These are phyloP conservation scores for Acrocalymma vagum DNA, from an alignment of 2,329 filamentous ascomycete species.

Conservation along the genomic window DNA sequence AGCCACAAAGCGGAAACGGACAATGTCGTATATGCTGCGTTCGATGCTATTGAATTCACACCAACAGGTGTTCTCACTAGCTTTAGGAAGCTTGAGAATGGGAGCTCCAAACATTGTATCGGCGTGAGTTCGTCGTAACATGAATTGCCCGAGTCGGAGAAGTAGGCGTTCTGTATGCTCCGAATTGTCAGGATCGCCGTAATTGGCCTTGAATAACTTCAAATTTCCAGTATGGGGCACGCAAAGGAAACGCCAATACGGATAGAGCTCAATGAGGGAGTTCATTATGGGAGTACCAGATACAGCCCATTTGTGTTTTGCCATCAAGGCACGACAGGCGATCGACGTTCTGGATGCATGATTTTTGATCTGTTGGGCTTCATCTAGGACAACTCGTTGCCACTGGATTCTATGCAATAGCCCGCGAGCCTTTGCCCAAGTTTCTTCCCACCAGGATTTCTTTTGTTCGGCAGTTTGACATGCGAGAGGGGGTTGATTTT, in stretches of 20 bases:
- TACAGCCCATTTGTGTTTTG: conserved; percentile 52
- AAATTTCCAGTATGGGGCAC: conserved; percentile 52
- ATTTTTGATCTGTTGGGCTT: conserved; percentile 66
- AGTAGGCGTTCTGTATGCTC: conserved; percentile 46
- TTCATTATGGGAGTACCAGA: conserved; percentile 55
- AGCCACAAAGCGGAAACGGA: conserved; percentile 53
- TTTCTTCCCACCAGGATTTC: conserved; percentile 47
- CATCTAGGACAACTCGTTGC: conserved; percentile 65
- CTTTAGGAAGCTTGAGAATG: conserved; percentile 62
- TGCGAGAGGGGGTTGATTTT: conserved; percentile 46
- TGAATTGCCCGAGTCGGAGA: conserved; percentile 53
- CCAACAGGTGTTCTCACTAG: conserved; percentile 52
- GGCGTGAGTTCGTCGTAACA: conserved; percentile 64
- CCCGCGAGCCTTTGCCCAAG: conserved; percentile 43
- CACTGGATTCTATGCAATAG: conserved; percentile 40
- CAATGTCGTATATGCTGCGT: conserved; percentile 62
- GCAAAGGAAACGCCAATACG: conserved; percentile 55
- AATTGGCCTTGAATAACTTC: conserved; percentile 55
- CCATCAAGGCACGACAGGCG: conserved; percentile 54
- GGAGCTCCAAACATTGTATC: conserved; percentile 62
- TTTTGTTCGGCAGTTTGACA: conserved; percentile 49
- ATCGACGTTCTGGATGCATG: conserved; percentile 50
- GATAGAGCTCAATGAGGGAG: conserved; percentile 38
- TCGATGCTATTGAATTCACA: conserved; percentile 63
- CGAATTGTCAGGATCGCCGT: conserved; percentile 40